phyloP scores from a whole-genome alignment of 345 rosid genomes.

The Acer negundo region DNA sequence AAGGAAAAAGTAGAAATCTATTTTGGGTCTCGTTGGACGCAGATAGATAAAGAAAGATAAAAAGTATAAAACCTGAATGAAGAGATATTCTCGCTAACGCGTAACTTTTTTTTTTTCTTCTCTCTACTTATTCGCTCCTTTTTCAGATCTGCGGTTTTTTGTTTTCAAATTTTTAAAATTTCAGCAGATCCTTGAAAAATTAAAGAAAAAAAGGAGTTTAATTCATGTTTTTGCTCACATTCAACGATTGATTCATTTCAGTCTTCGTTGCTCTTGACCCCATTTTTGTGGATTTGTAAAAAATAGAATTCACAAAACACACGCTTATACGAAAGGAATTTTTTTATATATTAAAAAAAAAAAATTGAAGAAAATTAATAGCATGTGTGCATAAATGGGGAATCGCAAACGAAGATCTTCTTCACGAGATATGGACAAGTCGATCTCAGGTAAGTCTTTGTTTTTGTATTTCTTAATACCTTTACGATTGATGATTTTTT shows the following conservation, averaged over 20 bases:
- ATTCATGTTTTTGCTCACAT: neutral
- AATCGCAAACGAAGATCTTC: slow-evolving; percentile 34
- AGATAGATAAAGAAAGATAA: neutral
- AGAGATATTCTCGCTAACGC: slow-evolving; percentile 7
- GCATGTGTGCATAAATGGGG: slow-evolving; percentile 29
- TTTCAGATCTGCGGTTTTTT: slow-evolving; percentile 4
- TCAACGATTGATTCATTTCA: neutral
- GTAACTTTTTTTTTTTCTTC: neutral
- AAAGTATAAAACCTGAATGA: too few relatives aligned
- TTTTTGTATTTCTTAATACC: neutral
- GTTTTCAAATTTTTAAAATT: neutral
- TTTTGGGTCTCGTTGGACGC: neutral
- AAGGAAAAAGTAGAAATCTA: neutral
- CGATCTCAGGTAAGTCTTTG: slow-evolving; percentile 32
- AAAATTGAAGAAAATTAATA: neutral
- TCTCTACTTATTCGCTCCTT: neutral
- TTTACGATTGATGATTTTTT: neutral
- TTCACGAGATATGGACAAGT: slow-evolving; percentile 24
- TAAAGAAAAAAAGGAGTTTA: too few relatives aligned
- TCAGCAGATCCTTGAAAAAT: neutral
- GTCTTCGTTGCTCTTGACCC: neutral
- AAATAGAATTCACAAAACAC: neutral
- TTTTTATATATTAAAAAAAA: too few relatives aligned
- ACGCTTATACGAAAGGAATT: neutral
- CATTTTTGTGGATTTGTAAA: neutral